Evolutionary conservation across 495 filamentous ascomycete genomes (phyloP).

Genomic region (Mytilinidion resinicola): DNA sequence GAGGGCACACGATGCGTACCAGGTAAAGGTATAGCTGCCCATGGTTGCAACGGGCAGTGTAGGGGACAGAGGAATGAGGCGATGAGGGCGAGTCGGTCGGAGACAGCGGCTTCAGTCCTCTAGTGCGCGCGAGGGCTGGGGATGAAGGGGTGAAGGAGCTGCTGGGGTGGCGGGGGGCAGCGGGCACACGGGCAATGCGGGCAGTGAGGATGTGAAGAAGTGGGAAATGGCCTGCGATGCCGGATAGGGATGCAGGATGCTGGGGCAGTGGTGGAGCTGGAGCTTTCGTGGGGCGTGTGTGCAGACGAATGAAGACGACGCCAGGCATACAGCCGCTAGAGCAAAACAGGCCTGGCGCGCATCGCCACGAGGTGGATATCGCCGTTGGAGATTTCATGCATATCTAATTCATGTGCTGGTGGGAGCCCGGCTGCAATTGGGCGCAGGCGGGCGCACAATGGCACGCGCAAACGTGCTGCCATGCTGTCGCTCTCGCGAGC

Average conservation of each 20-base stretch:
- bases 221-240: background rate
- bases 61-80: background rate
- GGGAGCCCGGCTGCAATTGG: no score
- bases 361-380: no score
- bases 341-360: no score
- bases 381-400: no score
- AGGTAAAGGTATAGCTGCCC: constrained; percentile 34
- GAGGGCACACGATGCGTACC: constrained; percentile 22
- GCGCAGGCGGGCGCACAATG: no score
- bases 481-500: no score
- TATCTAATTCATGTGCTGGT: no score
- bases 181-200: background rate
- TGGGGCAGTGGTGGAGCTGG: background rate
- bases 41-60: constrained; percentile 7
- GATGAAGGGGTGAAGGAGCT: background rate
- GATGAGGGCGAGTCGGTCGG: background rate
- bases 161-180: background rate
- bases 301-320: no score
- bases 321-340: no score
- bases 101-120: no score
- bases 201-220: background rate
- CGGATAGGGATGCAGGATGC: constrained; percentile 1
- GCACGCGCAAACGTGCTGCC: no score
- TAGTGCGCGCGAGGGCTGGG: background rate
- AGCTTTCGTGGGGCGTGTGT: no score